A percentile compares a stretch with the other conserved stretches of the same genome.
These are phyloP conservation scores for Cutaneotrichosporon cavernicola DNA, from an alignment of 1,284 basidiomycete species.

Conservation along the genomic window DNA sequence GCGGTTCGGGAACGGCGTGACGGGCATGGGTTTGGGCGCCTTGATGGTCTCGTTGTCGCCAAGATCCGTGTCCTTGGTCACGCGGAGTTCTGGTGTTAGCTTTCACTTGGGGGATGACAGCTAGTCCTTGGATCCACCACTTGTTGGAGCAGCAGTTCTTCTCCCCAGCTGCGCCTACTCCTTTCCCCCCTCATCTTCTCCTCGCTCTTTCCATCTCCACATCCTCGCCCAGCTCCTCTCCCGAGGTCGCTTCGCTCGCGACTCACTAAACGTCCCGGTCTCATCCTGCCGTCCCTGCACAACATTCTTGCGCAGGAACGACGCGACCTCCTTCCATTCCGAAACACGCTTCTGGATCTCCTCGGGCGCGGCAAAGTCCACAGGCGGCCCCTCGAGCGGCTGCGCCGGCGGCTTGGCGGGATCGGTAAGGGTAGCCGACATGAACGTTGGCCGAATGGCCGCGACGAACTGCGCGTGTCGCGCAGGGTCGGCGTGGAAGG, in stretches of 20 bases:
- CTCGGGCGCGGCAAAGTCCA: slow-evolving; percentile 27
- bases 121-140: not conserved
- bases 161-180: not conserved
- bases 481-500: slow-evolving; percentile 47
- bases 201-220: not conserved
- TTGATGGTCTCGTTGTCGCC: slow-evolving; percentile 47
- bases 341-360: slow-evolving; percentile 44
- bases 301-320: slow-evolving; percentile 48
- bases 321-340: slow-evolving; percentile 51
- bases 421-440: slow-evolving; percentile 41
- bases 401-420: slow-evolving; percentile 21
- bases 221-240: not conserved
- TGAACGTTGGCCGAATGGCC: slow-evolving; percentile 44
- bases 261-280: slow-evolving; percentile 42
- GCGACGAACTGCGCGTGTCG: slow-evolving; percentile 36
- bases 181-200: not conserved
- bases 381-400: slow-evolving; percentile 21
- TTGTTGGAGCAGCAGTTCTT: too few relatives aligned
- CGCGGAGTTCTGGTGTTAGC: slow-evolving; percentile 44
- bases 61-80: slow-evolving; percentile 49
- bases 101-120: not conserved
- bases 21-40: slow-evolving; percentile 38
- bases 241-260: not conserved
- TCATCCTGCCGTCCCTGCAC: slow-evolving; percentile 49
- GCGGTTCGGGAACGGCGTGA: slow-evolving; percentile 49